Base-by-base conservation (phyloP, 208 protist species). In the Giardia duodenalis region DNA sequence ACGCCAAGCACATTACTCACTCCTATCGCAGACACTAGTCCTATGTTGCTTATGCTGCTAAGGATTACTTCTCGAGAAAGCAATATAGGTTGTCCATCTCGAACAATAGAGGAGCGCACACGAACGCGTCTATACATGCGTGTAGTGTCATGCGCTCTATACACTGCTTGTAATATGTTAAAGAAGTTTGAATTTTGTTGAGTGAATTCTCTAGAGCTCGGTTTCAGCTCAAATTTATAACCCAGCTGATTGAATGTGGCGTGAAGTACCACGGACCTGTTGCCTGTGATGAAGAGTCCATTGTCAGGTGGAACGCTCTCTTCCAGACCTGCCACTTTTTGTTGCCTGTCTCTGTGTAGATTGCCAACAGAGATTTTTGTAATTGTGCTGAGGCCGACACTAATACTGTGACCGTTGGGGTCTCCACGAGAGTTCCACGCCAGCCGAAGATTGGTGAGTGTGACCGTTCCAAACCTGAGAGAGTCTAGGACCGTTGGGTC, bases 301-400 rank as follows among this genome's bases (percentile, higher is more conserved):
- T n/a, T n/a, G n/a, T n/a, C n/a, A n/a, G n/a, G n/a, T n/a, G n/a
- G n/a, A n/a, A n/a, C n/a, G n/a, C n/a, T n/a, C n/a, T n/a, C n/a
- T n/a, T n/a, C n/a, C n/a, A n/a, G n/a, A n/a, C n/a, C n/a, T n/a
- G n/a, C n/a, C n/a, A n/a, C n/a, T n/a, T n/a, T n/a, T n/a, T n/a
- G 19, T 30, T 76, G 19, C 10, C 57, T 76, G 19, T 76, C 57
- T 39, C 19, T 30, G 10, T 30, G 57, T 39, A 30, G 19, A 10
- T 76, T 76, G 19, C 57, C 57, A 76, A 76, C 57, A 30, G 19
- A 39, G 30, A 76, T 10, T 76, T 30, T 76, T 76, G 57, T 76
- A 76, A 76, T 76, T 39, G 57, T 76, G 57, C 57, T 76, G 57
- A 76, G 57, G 57, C 57, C 57, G 57, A 76, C 57, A 76, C 10